Evolutionary conservation across 1,284 basidiomycete species (phyloP).

Genomic region (Rhodotorula sp.): DNA sequence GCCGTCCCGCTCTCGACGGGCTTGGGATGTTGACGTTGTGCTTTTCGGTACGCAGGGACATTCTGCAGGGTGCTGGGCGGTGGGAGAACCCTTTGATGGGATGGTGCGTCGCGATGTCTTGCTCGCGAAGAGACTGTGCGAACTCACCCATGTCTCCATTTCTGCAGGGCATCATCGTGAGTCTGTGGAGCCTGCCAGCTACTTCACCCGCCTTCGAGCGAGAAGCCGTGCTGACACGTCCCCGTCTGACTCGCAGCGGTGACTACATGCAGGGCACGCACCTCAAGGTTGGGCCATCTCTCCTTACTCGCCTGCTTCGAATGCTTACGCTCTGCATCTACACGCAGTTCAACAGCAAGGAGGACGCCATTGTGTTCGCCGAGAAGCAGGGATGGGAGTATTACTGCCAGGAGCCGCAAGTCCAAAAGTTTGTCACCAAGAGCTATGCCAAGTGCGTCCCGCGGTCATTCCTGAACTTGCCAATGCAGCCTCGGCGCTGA

Average conservation of each 20-base stretch:
- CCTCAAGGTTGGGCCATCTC: constrained; percentile 53
- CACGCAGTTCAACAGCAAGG: constrained; percentile 71
- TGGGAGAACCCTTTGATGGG: constrained; percentile 99
- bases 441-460: constrained; percentile 38
- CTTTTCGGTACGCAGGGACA: constrained; percentile 55
- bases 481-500: too few relatives aligned
- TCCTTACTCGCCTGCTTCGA: background rate
- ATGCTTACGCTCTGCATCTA: constrained; percentile 61
- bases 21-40: too few relatives aligned
- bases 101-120: constrained; percentile 53
- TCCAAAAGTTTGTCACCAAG: constrained; percentile 50
- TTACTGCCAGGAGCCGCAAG: constrained; percentile 51
- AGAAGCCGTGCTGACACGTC: background rate
- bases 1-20: too few relatives aligned
- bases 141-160: background rate
- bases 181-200: too few relatives aligned
- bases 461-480: too few relatives aligned
- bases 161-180: too few relatives aligned
- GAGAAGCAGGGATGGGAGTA: constrained; percentile 70
- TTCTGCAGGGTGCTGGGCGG: constrained; percentile 77
- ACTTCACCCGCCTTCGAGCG: too few relatives aligned
- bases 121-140: too few relatives aligned
- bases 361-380: constrained; percentile 90
- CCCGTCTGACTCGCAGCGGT: constrained; percentile 58
- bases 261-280: constrained; percentile 92